Conservation (phyloP, 805 yeast species). For the Cyberlindnera maclurae region DNA sequence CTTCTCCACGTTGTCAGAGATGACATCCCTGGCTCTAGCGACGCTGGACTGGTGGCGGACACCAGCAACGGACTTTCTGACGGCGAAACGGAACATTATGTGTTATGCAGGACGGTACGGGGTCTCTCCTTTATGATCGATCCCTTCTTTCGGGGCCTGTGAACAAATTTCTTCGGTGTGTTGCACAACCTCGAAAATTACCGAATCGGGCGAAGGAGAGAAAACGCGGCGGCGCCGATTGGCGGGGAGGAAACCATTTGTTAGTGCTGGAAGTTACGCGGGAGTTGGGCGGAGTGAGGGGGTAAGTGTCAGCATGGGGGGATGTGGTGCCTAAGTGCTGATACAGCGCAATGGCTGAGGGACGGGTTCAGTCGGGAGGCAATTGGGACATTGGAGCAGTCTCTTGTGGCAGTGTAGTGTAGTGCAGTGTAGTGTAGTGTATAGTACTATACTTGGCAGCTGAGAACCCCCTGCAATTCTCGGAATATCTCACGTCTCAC, state of each 20-base stretch:
- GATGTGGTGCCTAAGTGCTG: too few relatives aligned
- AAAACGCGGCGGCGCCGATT: neutral
- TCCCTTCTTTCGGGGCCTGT: too few relatives aligned
- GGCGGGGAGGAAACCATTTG: neutral
- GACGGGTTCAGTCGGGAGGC: too few relatives aligned
- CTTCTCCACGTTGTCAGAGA: conserved; percentile 26
- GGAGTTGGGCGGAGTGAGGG: neutral
- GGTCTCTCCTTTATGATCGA: too few relatives aligned
- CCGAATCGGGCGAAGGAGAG: neutral
- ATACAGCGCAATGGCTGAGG: too few relatives aligned
- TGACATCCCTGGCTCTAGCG: conserved; percentile 32
- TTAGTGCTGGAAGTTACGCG: conserved; percentile 2
- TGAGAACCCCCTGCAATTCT: too few relatives aligned
- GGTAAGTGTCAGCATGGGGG: neutral
- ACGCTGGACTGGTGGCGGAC: conserved; percentile 25
- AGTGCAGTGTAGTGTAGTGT: too few relatives aligned
- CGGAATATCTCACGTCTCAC: too few relatives aligned
- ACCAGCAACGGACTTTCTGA: conserved; percentile 23
- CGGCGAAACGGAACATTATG: conserved; percentile 20
- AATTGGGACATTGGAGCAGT: too few relatives aligned
- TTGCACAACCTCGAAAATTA: conserved; percentile 3
- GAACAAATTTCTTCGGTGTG: neutral
- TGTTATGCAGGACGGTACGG: neutral
- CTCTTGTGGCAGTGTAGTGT: too few relatives aligned
- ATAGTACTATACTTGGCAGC: too few relatives aligned